These are phyloP conservation scores for Antitrichia curtipendula DNA, from an alignment of 225 moss, liverwort and hornwort species.

Conservation along the genomic window DNA sequence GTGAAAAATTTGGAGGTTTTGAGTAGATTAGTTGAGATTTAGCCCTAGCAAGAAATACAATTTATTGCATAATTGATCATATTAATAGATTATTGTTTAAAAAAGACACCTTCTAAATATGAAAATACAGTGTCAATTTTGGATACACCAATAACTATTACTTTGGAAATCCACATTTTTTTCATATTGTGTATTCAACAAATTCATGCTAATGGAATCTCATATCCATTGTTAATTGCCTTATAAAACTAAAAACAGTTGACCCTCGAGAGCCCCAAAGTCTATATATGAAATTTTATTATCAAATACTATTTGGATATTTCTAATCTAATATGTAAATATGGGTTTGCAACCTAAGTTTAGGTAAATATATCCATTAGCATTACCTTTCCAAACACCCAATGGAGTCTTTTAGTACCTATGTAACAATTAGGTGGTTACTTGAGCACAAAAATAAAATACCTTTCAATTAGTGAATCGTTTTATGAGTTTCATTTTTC, in stretches of 20 bases:
- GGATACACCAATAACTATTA: fast-evolving
- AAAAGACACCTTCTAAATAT: background rate
- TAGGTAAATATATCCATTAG: background rate
- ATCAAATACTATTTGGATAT: fast-evolving
- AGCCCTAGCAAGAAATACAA: too few relatives aligned
- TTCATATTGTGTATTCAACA: background rate
- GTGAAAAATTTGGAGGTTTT: background rate
- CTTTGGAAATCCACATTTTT: background rate
- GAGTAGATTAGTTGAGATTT: fast-evolving
- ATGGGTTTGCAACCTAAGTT: background rate
- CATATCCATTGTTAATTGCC: background rate
- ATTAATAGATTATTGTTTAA: background rate
- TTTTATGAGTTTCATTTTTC: background rate
- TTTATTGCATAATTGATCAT: background rate
- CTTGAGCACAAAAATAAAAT: background rate
- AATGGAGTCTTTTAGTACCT: too few relatives aligned
- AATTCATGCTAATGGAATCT: background rate
- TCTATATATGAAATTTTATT: background rate
- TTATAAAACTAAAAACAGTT: background rate
- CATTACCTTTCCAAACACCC: background rate
- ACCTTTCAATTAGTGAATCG: background rate
- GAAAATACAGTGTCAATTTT: fast-evolving
- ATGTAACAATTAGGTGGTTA: background rate
- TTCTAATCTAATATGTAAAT: background rate
- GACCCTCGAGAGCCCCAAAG: background rate